Conservation (phyloP, 1,284 basidiomycete species). For the Leccinum pallidistipes region DNA sequence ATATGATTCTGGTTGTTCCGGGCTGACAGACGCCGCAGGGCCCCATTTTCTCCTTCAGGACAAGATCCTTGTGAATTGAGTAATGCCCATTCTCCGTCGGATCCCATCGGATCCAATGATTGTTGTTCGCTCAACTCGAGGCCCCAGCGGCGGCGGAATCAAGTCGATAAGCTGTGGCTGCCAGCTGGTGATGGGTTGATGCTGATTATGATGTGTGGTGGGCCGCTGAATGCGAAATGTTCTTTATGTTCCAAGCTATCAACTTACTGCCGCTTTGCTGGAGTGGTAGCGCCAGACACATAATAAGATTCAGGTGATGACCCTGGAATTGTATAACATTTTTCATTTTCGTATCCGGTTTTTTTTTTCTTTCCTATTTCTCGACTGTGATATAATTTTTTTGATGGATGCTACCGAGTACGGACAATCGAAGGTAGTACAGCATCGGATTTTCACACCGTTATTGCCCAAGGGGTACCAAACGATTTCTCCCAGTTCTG, state of each 20-base stretch:
- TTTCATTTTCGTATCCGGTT: neutral
- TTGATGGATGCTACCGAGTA: conserved; percentile 4
- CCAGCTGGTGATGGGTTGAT: neutral
- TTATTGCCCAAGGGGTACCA: neutral
- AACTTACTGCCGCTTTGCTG: neutral
- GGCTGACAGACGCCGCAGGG: conserved; percentile 1
- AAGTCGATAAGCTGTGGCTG: neutral
- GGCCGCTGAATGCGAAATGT: neutral
- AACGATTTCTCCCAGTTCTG: conserved; percentile 20
- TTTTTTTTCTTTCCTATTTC: conserved; percentile 9
- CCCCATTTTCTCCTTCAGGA: conserved; percentile 2
- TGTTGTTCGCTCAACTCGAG: neutral
- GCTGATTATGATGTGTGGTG: neutral
- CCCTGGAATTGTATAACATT: conserved; percentile 15
- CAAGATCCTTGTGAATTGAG: neutral
- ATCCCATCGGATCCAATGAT: neutral
- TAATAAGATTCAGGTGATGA: conserved; percentile 9
- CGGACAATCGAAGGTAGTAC: conserved; percentile 9
- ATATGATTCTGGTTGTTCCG: neutral
- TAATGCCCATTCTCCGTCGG: neutral
- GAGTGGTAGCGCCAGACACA: neutral
- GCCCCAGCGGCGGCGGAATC: neutral
- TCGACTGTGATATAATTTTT: neutral
- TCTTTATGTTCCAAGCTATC: neutral
- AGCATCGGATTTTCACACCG: conserved; percentile 33